Evolutionary conservation across 257 asterid genomes (phyloP).

Genomic region (Solanum pinnatisectum): DNA sequence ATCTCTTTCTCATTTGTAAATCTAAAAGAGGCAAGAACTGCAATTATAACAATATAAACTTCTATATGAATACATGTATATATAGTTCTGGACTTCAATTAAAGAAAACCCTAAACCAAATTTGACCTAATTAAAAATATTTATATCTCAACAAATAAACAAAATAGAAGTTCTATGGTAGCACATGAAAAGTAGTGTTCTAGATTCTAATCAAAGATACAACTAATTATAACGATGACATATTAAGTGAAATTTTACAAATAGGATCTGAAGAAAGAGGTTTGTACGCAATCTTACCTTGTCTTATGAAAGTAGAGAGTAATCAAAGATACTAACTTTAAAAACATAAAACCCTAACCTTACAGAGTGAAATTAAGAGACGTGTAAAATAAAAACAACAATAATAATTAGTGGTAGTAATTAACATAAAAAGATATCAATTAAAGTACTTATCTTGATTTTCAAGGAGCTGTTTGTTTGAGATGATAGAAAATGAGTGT

Average conservation of each 20-base stretch:
- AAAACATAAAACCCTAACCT: background rate
- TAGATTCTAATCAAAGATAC: background rate
- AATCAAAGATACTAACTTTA: background rate
- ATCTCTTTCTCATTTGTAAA: background rate
- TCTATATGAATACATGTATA: background rate
- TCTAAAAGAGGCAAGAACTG: background rate
- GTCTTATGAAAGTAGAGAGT: background rate
- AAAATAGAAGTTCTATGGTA: background rate
- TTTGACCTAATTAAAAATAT: background rate
- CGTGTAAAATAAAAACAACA: background rate
- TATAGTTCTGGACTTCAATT: background rate
- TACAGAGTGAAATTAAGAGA: background rate
- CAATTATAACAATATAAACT: background rate
- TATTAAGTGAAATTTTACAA: background rate
- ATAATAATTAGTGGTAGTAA: background rate
- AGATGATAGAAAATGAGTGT: constrained; percentile 25
- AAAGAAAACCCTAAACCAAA: background rate
- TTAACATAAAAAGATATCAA: background rate
- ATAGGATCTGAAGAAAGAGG: background rate
- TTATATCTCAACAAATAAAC: background rate
- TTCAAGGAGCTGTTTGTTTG: background rate
- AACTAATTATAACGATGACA: background rate
- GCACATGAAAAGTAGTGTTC: background rate
- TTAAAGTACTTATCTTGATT: background rate
- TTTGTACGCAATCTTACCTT: background rate